These are phyloP conservation scores for Colletotrichum filicis DNA, from an alignment of 2,329 filamentous ascomycete species.

Conservation along the genomic window DNA sequence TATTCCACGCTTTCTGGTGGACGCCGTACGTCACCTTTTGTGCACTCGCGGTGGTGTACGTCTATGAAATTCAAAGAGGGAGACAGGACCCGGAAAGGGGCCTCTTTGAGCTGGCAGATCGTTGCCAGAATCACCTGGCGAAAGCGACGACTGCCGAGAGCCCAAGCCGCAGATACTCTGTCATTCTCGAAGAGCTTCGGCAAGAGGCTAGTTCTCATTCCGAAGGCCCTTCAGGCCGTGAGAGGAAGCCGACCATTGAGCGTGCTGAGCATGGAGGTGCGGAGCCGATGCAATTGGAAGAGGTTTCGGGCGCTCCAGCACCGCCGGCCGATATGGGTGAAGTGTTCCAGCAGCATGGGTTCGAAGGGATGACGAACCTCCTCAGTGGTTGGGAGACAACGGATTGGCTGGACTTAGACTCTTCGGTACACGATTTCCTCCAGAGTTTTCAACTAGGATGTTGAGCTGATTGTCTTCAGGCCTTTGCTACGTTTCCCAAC, in stretches of 20 bases:
- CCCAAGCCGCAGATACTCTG: slow-evolving; percentile 59
- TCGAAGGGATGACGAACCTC: slow-evolving; percentile 31
- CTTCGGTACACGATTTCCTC: slow-evolving; percentile 37
- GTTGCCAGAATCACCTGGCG: slow-evolving; percentile 57
- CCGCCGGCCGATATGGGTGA: slow-evolving; percentile 25
- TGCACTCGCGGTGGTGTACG: slow-evolving; percentile 63
- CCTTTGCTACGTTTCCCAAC: slow-evolving; percentile 34
- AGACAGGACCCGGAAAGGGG: slow-evolving; percentile 18
- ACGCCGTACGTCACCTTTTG: slow-evolving; percentile 66
- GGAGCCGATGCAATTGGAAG: slow-evolving; percentile 10
- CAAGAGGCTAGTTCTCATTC: slow-evolving; percentile 45
- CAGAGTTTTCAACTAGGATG: background rate
- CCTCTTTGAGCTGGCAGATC: slow-evolving; percentile 45
- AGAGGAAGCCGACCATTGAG: background rate
- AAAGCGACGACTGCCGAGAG: slow-evolving; percentile 50
- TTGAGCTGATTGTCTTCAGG: slow-evolving; percentile 28
- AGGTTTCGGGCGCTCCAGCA: background rate
- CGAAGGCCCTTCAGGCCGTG: background rate
- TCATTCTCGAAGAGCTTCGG: slow-evolving; percentile 63
- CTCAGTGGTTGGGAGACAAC: slow-evolving; percentile 43
- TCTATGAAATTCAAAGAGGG: slow-evolving; percentile 55
- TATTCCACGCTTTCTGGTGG: slow-evolving; percentile 59
- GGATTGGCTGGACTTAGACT: slow-evolving; percentile 45
- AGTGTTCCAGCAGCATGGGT: slow-evolving; percentile 22
- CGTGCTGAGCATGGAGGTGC: background rate